phyloP scores from a whole-genome alignment of 768 basidiomycete species.

The Melanogaster broomeanus region DNA sequence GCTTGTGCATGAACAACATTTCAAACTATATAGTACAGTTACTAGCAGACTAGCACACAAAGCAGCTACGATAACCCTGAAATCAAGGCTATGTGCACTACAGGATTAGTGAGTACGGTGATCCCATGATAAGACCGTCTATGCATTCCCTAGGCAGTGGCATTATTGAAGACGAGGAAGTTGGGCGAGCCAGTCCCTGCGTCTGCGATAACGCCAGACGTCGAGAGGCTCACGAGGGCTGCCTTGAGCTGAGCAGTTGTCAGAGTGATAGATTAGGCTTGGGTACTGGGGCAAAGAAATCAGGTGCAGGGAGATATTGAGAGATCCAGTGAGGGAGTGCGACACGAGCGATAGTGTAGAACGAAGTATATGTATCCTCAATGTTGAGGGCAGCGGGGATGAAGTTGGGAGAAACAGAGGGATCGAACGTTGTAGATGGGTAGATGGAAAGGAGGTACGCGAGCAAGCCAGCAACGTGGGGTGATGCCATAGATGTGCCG shows the following conservation, averaged over 20 bases:
- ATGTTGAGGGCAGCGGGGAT: constrained; percentile 35
- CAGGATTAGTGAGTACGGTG: not conserved
- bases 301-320: constrained; percentile 55
- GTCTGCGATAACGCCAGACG: constrained; percentile 46
- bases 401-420: constrained; percentile 41
- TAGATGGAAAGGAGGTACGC: constrained; percentile 93
- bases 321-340: constrained; percentile 61
- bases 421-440: constrained; percentile 65
- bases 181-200: constrained; percentile 59
- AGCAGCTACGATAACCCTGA: not conserved
- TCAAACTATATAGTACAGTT: constrained; percentile 14
- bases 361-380: constrained; percentile 40
- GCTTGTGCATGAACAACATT: not conserved
- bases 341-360: constrained; percentile 57
- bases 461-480: constrained; percentile 85
- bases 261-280: constrained; percentile 45
- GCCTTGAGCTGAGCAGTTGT: constrained; percentile 77
- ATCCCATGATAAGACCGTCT: not conserved
- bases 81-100: constrained; percentile 1
- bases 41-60: constrained; percentile 3
- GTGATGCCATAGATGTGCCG: constrained; percentile 94
- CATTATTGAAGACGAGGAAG: constrained; percentile 81
- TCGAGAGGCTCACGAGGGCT: constrained; percentile 65
- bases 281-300: constrained; percentile 46
- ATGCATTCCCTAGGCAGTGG: constrained; percentile 38